Percentiles rank a stretch among this genome's conserved stretches.
These are phyloP conservation scores for Periconia digitata DNA, from an alignment of 2,329 filamentous ascomycete genomes.

Conservation along the genomic window DNA sequence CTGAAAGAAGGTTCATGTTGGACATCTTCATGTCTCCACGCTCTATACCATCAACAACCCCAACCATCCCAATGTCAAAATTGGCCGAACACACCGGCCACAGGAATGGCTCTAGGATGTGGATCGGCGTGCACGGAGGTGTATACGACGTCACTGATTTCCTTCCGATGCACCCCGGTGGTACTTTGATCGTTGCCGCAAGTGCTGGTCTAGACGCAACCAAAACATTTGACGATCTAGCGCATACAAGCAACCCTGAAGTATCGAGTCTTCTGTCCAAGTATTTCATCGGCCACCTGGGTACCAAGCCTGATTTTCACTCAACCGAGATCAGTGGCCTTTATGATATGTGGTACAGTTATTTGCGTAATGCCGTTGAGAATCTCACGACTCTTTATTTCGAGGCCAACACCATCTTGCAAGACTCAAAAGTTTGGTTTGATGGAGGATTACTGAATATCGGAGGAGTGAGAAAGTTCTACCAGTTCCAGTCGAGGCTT, in stretches of 20 bases:
- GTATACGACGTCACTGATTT: conserved; percentile 59
- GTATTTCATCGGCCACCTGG: conserved; percentile 57
- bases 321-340: conserved; percentile 48
- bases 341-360: conserved; percentile 55
- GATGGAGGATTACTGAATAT: conserved; percentile 52
- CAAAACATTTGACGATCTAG: conserved; percentile 56
- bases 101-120: conserved; percentile 49
- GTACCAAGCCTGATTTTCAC: conserved; percentile 52
- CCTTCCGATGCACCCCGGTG: conserved; percentile 56
- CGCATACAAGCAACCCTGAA: conserved; percentile 59
- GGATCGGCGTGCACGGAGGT: conserved; percentile 57
- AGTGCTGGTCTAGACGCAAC: conserved; percentile 59
- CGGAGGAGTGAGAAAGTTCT: conserved; percentile 55
- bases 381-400: conserved; percentile 57
- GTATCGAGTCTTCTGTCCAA: conserved; percentile 56
- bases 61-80: conserved; percentile 54
- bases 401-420: conserved; percentile 56
- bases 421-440: conserved; percentile 50
- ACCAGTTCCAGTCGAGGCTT: conserved; percentile 55
- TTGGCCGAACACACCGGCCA: conserved; percentile 57
- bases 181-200: conserved; percentile 56
- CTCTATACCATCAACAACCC: conserved; percentile 53
- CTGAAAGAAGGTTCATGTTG: conserved; percentile 57
- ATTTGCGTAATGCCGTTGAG: conserved; percentile 53
- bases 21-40: conserved; percentile 60